These are phyloP conservation scores for Globisporangium viniferum DNA, from an alignment of 352 stramenopile genomes.

Conservation along the genomic window DNA sequence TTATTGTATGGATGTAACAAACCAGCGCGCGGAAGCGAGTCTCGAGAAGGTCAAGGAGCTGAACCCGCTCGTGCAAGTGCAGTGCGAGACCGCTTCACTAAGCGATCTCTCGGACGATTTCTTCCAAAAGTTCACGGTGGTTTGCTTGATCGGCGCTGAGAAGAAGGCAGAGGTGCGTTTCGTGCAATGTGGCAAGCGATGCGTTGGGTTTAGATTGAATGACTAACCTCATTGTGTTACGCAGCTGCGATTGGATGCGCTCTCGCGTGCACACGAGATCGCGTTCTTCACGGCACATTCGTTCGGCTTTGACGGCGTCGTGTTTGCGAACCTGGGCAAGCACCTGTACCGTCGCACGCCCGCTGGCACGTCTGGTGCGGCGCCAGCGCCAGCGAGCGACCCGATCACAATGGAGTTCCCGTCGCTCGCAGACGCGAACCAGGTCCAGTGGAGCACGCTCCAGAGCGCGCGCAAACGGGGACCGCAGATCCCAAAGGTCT, in stretches of 20 bases:
- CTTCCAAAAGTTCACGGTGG: conserved; percentile 86
- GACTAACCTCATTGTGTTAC: background rate
- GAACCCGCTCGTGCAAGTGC: conserved; percentile 91
- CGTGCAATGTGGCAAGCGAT: background rate
- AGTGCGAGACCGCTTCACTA: conserved; percentile 66
- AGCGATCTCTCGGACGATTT: conserved; percentile 56
- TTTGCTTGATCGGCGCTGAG: conserved; percentile 63
- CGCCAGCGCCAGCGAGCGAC: conserved; percentile 26
- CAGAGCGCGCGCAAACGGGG: conserved; percentile 68
- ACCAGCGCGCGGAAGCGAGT: conserved; percentile 71
- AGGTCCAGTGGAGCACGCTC: conserved; percentile 57
- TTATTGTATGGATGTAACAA: conserved; percentile 8
- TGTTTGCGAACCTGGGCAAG: conserved; percentile 76
- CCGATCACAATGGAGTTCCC: conserved; percentile 50
- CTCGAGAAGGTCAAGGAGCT: conserved; percentile 90
- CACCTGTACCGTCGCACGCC: conserved; percentile 63
- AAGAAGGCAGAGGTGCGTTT: conserved; percentile 36
- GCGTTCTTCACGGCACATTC: conserved; percentile 73
- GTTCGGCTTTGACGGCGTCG: conserved; percentile 76
- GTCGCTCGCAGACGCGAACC: conserved; percentile 43
- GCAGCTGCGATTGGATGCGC: conserved; percentile 50
- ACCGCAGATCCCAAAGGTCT: conserved; percentile 69
- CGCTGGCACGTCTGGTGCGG: background rate
- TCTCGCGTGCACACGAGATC: conserved; percentile 52
- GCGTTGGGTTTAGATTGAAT: background rate